Evolutionary conservation across 2,329 filamentous ascomycete genomes (phyloP).

Genomic region (Aureobasidium vineae): DNA sequence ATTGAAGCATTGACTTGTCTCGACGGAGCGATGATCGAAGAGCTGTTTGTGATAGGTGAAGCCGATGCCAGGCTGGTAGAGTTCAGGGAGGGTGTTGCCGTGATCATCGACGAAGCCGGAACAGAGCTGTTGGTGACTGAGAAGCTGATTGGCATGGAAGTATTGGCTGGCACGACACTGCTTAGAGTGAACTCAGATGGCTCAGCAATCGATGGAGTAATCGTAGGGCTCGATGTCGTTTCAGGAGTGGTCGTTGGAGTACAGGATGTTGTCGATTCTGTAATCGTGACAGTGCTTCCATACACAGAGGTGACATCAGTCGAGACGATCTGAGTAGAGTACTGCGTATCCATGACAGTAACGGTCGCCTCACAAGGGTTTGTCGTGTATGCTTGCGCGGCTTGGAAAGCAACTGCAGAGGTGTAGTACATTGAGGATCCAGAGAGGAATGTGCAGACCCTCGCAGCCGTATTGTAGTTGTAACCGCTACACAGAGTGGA

Average conservation of each 20-base stretch:
- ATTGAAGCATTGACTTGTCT: neutral
- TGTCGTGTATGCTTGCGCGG: neutral
- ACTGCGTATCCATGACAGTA: neutral
- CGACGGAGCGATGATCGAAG: neutral
- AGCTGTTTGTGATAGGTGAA: neutral
- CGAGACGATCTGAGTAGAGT: neutral
- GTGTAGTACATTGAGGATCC: neutral
- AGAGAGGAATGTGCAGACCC: neutral
- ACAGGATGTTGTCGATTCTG: neutral
- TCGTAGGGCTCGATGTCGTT: neutral
- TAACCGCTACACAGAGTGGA: neutral
- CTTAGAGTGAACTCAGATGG: neutral
- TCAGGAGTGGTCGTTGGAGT: neutral
- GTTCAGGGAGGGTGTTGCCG: neutral
- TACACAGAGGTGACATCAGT: neutral
- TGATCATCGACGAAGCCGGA: neutral
- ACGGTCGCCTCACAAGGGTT: neutral
- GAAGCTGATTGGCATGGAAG: neutral
- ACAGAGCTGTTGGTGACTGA: neutral
- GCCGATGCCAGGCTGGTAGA: neutral
- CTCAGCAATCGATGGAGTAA: neutral
- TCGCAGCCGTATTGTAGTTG: constrained; percentile 1
- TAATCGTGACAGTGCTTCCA: neutral
- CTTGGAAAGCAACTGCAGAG: neutral
- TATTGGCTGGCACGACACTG: neutral